Evolutionary conservation across 1,284 basidiomycete species (phyloP), one percentile per base, ranked within the genome.

Genomic region (Paramarasmius palmivorus): DNA sequence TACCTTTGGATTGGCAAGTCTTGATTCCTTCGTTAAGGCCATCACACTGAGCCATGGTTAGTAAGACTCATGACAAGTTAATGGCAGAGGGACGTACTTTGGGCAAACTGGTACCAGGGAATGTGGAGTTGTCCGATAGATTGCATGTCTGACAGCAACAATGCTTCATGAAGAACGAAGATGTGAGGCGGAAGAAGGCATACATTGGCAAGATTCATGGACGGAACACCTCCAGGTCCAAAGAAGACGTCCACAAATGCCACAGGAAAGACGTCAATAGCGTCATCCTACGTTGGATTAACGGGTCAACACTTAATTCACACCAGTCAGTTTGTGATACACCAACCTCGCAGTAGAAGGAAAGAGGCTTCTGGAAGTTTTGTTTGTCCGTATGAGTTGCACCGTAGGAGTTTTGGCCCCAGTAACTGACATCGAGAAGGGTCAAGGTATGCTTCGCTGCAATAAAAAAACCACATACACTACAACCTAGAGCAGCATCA

Each of bases 391-490:
- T 64, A 58, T 83, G 71, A 6, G 71, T 73, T 1, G 83, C 83
- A 32, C 84, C 83, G 58, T 84, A 84, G 2, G 83, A 84, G 63
- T 86, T 85, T 67, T 87, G 83, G 45, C 84, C 84, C 82, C 82
- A 86, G 63, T 85, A 85, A 22, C 79, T 82, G 58, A 29, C 51
- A 22, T n/a, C 3, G 10, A 17, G 9, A 2, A 17, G 17, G 23
- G 4, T 1, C 9, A 6, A 25, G 12, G 10, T 20, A 25, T 12
- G 7, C 15, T 3, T 10, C 12, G n/a, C 5, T 23, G 4, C 5
- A 5, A 40, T 4, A 10, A 26, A 2, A 15, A 20, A 23, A 2
- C 5, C 7, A 19, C 15, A 36, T 22, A 38, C 54, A 32, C 40
- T 40, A 54, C 48, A 40, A 51, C 36, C 34, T 20, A 15, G 41